These are phyloP conservation scores for Breviolum minutum DNA, from an alignment of 73 alveolate species.

Conservation along the genomic window DNA sequence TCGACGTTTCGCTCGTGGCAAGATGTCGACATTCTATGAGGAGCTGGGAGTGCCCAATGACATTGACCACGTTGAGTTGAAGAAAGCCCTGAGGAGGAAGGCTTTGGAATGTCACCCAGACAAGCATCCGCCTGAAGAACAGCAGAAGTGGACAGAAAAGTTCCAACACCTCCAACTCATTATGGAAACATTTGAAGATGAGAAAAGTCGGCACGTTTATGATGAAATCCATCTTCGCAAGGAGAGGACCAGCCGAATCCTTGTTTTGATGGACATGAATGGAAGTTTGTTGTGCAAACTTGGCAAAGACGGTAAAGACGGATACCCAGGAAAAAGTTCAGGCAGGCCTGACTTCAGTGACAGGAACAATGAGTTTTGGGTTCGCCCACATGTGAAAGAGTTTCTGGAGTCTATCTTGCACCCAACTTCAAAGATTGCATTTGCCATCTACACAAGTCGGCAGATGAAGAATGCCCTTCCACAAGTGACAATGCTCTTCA, in stretches of 20 bases:
- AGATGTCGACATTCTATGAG: slow-evolving; percentile 78
- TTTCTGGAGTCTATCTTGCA: slow-evolving; percentile 40
- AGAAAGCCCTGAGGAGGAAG: slow-evolving; percentile 50
- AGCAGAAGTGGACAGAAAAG: slow-evolving; percentile 63
- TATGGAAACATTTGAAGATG: slow-evolving; percentile 50
- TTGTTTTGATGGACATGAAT: slow-evolving; percentile 72
- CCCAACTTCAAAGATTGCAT: slow-evolving; percentile 58
- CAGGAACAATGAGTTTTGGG: slow-evolving; percentile 73
- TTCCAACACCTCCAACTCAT: slow-evolving; percentile 45
- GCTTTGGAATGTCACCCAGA: slow-evolving; percentile 81
- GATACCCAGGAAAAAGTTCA: neutral
- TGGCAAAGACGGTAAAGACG: slow-evolving; percentile 62
- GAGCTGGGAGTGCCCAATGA: slow-evolving; percentile 57
- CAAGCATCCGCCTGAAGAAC: slow-evolving; percentile 77
- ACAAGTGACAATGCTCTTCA: slow-evolving; percentile 50
- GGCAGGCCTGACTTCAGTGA: slow-evolving; percentile 32
- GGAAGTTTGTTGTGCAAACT: slow-evolving; percentile 90
- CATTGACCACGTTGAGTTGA: slow-evolving; percentile 57
- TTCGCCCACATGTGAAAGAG: slow-evolving; percentile 57
- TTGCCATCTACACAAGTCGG: slow-evolving; percentile 88
- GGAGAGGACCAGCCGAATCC: slow-evolving; percentile 69
- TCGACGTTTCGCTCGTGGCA: neutral
- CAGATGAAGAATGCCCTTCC: slow-evolving; percentile 55
- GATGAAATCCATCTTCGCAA: slow-evolving; percentile 42
- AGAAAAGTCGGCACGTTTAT: slow-evolving; percentile 45